Percentiles rank a stretch among this genome's conserved stretches.
These are phyloP conservation scores for Cryphonectria japonica DNA, from an alignment of 2,329 filamentous ascomycete genomes.

Conservation along the genomic window DNA sequence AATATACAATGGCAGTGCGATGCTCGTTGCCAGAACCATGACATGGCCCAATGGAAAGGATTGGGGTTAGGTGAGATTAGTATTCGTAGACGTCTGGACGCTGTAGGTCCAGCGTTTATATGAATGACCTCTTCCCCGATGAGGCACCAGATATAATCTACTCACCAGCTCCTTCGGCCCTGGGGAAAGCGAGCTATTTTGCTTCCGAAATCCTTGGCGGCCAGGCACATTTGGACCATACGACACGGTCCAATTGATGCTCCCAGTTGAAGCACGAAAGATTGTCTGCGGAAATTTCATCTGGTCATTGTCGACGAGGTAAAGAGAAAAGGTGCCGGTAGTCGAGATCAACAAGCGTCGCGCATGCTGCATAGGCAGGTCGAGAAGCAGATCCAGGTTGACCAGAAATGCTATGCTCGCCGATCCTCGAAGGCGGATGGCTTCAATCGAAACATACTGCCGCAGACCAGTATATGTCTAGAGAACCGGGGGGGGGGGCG, in stretches of 20 bases:
- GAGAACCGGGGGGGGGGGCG: too few species aligned
- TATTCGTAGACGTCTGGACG: neutral
- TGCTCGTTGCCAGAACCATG: neutral
- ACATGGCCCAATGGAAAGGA: neutral
- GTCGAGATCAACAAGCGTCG: conserved; percentile 63
- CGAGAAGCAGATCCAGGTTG: neutral
- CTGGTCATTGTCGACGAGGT: conserved; percentile 57
- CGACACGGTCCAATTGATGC: neutral
- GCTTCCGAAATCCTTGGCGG: neutral
- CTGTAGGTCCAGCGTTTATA: neutral
- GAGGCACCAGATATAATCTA: neutral
- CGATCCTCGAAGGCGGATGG: neutral
- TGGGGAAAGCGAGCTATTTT: conserved; percentile 38
- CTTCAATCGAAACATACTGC: neutral
- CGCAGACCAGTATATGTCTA: neutral
- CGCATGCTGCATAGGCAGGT: conserved; percentile 53
- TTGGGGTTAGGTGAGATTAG: neutral
- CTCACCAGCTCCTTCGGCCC: neutral
- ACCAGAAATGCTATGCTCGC: neutral
- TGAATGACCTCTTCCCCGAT: neutral
- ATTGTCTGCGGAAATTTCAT: conserved; percentile 51
- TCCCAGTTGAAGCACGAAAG: neutral
- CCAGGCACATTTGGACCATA: neutral
- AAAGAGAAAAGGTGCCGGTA: conserved; percentile 51
- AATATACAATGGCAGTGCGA: neutral